phyloP scores from a whole-genome alignment of 805 yeast genomes.

The Metschnikowia vanudenii region DNA sequence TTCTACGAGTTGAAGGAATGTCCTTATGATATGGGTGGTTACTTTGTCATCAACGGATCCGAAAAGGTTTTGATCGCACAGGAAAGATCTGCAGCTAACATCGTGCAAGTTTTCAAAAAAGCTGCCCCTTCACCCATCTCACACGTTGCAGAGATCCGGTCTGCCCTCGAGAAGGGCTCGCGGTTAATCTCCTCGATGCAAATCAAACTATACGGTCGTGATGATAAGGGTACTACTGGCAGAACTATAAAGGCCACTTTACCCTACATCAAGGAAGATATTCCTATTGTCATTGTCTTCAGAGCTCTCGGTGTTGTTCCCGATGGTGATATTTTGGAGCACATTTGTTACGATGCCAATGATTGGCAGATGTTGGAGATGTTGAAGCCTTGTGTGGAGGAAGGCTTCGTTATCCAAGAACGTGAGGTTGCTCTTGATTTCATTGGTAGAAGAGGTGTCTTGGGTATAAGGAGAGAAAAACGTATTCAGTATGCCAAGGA shows the following conservation, averaged over 20 bases:
- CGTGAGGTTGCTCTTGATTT: constrained; percentile 97
- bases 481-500: constrained; percentile 98
- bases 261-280: constrained; percentile 94
- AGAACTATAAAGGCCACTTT: constrained; percentile 92
- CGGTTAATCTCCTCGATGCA: constrained; percentile 92
- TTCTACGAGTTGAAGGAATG: constrained; percentile 95
- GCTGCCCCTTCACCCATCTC: constrained; percentile 96
- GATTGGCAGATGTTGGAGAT: constrained; percentile 99
- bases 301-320: constrained; percentile 98
- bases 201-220: constrained; percentile 85
- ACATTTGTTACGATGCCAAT: constrained; percentile 93
- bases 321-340: constrained; percentile 98
- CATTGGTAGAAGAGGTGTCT: constrained; percentile 96
- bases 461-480: constrained; percentile 94
- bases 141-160: constrained; percentile 93
- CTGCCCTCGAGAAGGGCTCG: constrained; percentile 96
- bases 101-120: constrained; percentile 96
- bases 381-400: constrained; percentile 98
- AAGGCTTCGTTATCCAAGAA: constrained; percentile 97
- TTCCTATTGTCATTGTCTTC: constrained; percentile 95
- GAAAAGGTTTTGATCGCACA: constrained; percentile 98
- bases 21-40: constrained; percentile 99
- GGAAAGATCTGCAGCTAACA: constrained; percentile 97
- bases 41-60: constrained; percentile 96
- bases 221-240: constrained; percentile 62